Evolutionary conservation across 2,329 filamentous ascomycete species (phyloP), one percentile per base, ranked within the genome.

Genomic region (Sarocladium oryzae): DNA sequence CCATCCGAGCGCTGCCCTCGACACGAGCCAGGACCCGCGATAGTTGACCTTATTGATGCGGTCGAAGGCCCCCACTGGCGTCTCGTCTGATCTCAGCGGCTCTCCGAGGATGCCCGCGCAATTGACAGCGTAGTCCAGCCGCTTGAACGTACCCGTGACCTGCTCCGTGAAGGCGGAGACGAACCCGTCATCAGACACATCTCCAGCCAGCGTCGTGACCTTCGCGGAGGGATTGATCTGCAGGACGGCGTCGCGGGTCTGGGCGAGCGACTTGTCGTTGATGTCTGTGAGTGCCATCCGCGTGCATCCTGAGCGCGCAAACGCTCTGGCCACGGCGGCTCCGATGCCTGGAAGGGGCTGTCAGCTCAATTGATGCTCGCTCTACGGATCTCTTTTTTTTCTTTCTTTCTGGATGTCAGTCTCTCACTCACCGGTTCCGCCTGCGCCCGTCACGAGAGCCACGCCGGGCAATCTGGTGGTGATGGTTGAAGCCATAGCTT

Each of bases 101-200:
- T 64, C 61, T 4, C 73, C 72, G 3, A 77, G 58, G 3, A 81
- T 69, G 0, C 79, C 79, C 0, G 78, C 79, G 50, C 77, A 80
- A 52, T 77, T 77, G 6, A 81, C 74, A 0, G 71, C 72, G 58
- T 82, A 82, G 57, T 82, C 78, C 3, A 82, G 59, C 7, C 78
- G 71, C 0, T 62, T 61, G 52, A 78, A 77, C 1, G 53, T 55
- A 1, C 56, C 55, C 4, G 61, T 60, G 0, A 66, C 60, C 1
- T 66, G 61, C 32, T 55, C 60, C 20, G 63, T 62, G 16, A 77
- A 68, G 0, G 58, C 58, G 2, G 66, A 61, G 21, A 73, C 68
- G 53, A 75, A 79, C 0, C 49, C 49, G 40, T 76, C 71, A 21
- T 76, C 68, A 0, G 76, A 66, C 18, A 82, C 63, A 50, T 81